Conservation (phyloP, 2,329 filamentous ascomycete genomes). For the Xylariaceae sp. region DNA sequence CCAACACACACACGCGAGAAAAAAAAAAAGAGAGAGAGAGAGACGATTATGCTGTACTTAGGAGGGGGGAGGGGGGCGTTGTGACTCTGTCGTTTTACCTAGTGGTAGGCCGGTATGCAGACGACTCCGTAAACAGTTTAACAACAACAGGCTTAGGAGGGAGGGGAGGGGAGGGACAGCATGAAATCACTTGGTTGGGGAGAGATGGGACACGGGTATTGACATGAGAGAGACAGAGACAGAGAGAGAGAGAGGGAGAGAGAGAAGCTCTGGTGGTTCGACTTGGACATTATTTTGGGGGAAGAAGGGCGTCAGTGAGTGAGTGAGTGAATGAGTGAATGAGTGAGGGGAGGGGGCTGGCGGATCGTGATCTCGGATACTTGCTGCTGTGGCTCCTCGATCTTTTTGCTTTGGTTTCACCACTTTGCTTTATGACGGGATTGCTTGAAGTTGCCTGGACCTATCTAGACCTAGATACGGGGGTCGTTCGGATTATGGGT, state of each 20-base stretch:
- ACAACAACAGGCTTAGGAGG: not conserved
- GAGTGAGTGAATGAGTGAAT: not conserved
- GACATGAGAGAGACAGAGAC: not conserved
- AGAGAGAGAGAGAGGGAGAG: too few relatives aligned
- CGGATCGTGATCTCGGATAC: slow-evolving; percentile 17
- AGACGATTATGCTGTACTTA: too few relatives aligned
- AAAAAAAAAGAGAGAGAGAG: too few relatives aligned
- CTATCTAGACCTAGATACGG: too few relatives aligned
- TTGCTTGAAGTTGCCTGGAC: too few relatives aligned
- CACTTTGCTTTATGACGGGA: not conserved
- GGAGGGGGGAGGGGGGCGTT: too few relatives aligned
- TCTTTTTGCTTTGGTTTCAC: not conserved
- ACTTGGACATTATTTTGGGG: not conserved
- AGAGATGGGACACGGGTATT: not conserved
- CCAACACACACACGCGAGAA: too few relatives aligned
- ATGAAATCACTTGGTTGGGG: not conserved
- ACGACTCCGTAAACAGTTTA: too few relatives aligned
- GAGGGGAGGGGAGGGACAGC: not conserved
- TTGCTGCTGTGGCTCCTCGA: slow-evolving; percentile 11
- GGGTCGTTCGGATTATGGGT: too few relatives aligned
- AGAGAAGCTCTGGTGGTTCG: not conserved
- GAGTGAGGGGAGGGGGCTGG: not conserved
- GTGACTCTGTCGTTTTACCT: too few relatives aligned
- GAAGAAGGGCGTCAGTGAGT: too few relatives aligned
- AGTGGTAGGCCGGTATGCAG: too few relatives aligned